A percentile compares a stretch with the other conserved stretches of the same genome.
These are phyloP conservation scores for Phytophthora litchii DNA, from an alignment of 352 stramenopile species.

Conservation along the genomic window DNA sequence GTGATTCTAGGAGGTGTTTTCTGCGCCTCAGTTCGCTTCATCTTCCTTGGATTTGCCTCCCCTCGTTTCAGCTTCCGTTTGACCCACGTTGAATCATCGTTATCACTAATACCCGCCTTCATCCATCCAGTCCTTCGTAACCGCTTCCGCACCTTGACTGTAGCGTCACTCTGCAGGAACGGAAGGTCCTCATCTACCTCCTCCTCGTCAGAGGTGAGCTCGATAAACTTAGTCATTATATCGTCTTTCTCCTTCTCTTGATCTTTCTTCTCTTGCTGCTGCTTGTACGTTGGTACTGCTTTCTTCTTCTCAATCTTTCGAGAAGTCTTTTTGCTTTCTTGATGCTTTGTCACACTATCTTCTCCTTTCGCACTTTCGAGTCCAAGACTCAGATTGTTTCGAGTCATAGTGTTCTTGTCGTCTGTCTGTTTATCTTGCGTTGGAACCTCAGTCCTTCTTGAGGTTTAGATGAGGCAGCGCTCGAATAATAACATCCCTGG, in stretches of 20 bases:
- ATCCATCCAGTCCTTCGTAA: background rate
- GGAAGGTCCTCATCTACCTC: constrained; percentile 8
- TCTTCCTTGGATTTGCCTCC: background rate
- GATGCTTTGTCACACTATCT: background rate
- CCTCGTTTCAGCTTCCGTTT: constrained; percentile 11
- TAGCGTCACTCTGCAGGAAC: background rate
- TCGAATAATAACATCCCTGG: background rate
- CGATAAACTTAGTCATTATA: background rate
- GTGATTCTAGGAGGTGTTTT: background rate
- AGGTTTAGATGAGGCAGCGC: background rate
- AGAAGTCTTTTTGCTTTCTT: background rate
- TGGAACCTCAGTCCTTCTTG: background rate
- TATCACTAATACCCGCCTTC: background rate
- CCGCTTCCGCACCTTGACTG: background rate
- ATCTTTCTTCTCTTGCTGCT: background rate
- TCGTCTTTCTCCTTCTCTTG: background rate
- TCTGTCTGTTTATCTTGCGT: background rate
- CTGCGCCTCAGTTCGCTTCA: background rate
- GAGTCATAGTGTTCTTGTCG: constrained; percentile 4
- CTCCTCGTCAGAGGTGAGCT: constrained; percentile 6
- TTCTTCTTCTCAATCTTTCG: constrained; percentile 4
- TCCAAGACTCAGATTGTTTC: background rate
- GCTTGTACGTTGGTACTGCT: background rate
- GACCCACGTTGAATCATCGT: constrained; percentile 7
- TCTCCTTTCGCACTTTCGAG: background rate